These are phyloP conservation scores for Ramalina peruviana DNA, from an alignment of 495 filamentous ascomycete genomes.

Conservation along the genomic window DNA sequence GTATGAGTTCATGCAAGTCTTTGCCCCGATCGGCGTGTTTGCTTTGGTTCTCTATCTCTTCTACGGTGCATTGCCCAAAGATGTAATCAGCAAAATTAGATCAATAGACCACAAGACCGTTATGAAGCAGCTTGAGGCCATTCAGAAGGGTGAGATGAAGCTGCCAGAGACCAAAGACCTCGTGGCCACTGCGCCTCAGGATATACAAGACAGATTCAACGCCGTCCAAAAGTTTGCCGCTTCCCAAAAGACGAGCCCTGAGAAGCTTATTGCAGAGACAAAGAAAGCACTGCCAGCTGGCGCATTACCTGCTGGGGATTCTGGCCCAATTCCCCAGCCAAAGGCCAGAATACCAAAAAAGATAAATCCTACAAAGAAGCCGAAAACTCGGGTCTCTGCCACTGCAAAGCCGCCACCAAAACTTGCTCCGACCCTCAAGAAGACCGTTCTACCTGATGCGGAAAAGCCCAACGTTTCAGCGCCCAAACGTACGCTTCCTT, in stretches of 20 bases:
- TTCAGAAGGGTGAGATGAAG: constrained; percentile 12
- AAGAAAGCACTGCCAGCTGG: not conserved
- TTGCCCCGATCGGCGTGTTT: constrained; percentile 19
- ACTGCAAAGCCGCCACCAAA: not conserved
- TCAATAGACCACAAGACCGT: constrained; percentile 12
- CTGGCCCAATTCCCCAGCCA: not conserved
- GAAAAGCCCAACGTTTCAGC: not conserved
- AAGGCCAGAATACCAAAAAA: not conserved
- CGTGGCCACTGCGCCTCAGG: constrained; percentile 7
- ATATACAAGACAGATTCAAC: constrained; percentile 7
- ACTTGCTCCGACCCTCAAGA: not conserved
- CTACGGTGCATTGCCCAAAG: constrained; percentile 16
- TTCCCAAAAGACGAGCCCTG: not conserved
- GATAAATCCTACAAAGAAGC: not conserved
- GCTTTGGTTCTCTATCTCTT: constrained; percentile 19
- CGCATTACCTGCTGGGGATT: constrained; percentile 1
- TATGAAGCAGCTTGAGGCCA: constrained; percentile 11
- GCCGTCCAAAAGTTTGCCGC: constrained; percentile 1
- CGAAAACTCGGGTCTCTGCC: not conserved
- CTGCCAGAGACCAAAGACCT: constrained; percentile 12
- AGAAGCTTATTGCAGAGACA: constrained; percentile 3
- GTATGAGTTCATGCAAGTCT: constrained; percentile 40
- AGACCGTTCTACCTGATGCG: not conserved
- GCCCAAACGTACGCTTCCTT: not conserved
- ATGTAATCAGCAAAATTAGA: constrained; percentile 12